These are phyloP conservation scores for Hyaloscypha hepaticicola DNA, from an alignment of 495 filamentous ascomycete species.

Conservation along the genomic window DNA sequence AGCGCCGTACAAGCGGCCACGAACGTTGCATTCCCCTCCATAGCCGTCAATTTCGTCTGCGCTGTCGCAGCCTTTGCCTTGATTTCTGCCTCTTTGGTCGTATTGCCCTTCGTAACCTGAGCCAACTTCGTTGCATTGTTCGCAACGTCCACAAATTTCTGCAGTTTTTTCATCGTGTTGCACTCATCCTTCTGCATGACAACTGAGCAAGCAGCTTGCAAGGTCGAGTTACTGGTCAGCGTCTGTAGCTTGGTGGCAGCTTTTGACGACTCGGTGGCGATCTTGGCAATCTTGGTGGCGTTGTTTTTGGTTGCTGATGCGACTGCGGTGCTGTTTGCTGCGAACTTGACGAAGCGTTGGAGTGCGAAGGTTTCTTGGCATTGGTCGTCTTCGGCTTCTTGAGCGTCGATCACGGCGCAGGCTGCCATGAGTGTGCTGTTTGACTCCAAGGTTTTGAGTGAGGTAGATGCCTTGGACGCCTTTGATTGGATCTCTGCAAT, in stretches of 20 bases:
- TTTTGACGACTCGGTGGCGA: conserved; percentile 9
- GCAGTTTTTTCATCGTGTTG: conserved; percentile 7
- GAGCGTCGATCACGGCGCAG: conserved; percentile 18
- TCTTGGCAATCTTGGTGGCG: conserved; percentile 18
- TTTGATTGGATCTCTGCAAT: conserved; percentile 22
- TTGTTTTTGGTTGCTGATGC: conserved; percentile 22
- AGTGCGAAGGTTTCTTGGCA: conserved; percentile 22
- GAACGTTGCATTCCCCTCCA: conserved; percentile 20
- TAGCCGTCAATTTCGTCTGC: conserved; percentile 17
- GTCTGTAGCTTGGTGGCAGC: conserved; percentile 15
- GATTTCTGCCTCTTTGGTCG: conserved; percentile 14
- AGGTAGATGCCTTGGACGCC: conserved; percentile 10
- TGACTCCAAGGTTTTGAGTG: conserved; percentile 7
- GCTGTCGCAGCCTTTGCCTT: conserved; percentile 10
- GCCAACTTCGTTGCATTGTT: conserved; percentile 20
- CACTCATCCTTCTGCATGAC: conserved; percentile 23
- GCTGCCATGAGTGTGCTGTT: conserved; percentile 20
- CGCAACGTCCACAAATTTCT: conserved; percentile 16
- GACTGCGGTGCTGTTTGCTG: conserved; percentile 16
- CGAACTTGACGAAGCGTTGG: conserved; percentile 21
- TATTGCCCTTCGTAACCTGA: conserved; percentile 20
- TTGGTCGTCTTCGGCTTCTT: conserved; percentile 5
- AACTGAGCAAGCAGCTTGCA: conserved; percentile 21
- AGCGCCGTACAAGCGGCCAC: conserved; percentile 14
- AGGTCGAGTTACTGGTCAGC: conserved; percentile 19